These are phyloP conservation scores for Diutina scorzettiae DNA, from an alignment of 1,139 yeast species.

Conservation along the genomic window DNA sequence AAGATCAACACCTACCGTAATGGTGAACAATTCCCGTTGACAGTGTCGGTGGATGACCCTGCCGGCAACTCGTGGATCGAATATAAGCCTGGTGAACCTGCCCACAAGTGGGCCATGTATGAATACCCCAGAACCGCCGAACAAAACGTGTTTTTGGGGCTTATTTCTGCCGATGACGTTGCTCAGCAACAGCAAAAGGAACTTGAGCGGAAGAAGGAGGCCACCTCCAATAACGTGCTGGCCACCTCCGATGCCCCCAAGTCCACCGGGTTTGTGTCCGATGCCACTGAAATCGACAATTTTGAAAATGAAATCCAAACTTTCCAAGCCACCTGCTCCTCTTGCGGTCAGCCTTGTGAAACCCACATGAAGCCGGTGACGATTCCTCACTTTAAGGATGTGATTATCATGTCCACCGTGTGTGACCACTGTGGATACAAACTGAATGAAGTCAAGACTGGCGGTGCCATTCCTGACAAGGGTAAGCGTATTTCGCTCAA, in stretches of 20 bases:
- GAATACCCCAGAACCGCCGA: slow-evolving; percentile 82
- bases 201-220: slow-evolving; percentile 25
- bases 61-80: slow-evolving; percentile 98
- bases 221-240: slow-evolving; percentile 22
- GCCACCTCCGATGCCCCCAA: slow-evolving; percentile 21
- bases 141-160: slow-evolving; percentile 80
- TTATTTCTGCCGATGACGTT: slow-evolving; percentile 68
- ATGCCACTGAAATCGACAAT: slow-evolving; percentile 70
- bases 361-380: slow-evolving; percentile 96
- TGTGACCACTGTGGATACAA: slow-evolving; percentile 93
- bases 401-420: slow-evolving; percentile 87
- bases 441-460: slow-evolving; percentile 96
- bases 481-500: slow-evolving; percentile 67
- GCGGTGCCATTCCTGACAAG: slow-evolving; percentile 85
- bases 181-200: slow-evolving; percentile 39
- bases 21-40: slow-evolving; percentile 68
- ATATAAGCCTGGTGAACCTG: slow-evolving; percentile 74
- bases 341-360: slow-evolving; percentile 70
- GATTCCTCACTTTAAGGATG: slow-evolving; percentile 97
- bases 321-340: slow-evolving; percentile 84
- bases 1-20: slow-evolving; percentile 47
- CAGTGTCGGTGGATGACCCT: slow-evolving; percentile 81
- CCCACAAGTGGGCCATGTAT: slow-evolving; percentile 82
- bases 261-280: slow-evolving; percentile 43
- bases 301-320: slow-evolving; percentile 84